Evolutionary conservation across 106 monocot genomes (phyloP), one percentile per base, ranked within the genome.

Genomic region (Alisma plantagoaquatica): DNA sequence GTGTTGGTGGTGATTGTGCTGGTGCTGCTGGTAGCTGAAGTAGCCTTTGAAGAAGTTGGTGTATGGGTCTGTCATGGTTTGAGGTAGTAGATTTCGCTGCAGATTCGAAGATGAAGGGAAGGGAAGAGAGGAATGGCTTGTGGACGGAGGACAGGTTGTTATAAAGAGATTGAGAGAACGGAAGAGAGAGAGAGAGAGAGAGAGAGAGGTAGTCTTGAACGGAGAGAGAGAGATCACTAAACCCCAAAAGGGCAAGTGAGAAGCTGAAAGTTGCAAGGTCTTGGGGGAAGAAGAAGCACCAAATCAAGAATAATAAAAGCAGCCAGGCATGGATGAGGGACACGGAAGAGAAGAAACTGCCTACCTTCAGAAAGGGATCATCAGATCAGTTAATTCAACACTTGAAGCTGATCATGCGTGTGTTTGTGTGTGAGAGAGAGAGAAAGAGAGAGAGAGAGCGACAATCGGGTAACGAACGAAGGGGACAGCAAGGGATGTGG

Each of bases 61-160:
- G 83, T 77, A 74, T 32, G 83, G 83, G 63, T 89, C 73, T 70
- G 61, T 67, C 88, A 89, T 90, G 32, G 38, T 11, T 35, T 3
- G 17, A 24, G 56, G 23, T 16, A 10, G 22, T n/a, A n/a, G n/a
- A n/a, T 22, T 2, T 18, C 22, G 1, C 3, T 48, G 20, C 24
- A 18, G 20, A 9, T 22, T 18, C 20, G 48, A 23, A 48, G 55
- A 55, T 24, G 56, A 23, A 1, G 31, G 38, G 16, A 11, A 19
- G 38, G 56, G 41, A 41, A 23, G 24, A 56, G 54, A 33, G 22
- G 29, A n/a, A n/a, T n/a, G n/a, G n/a, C n/a, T n/a, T n/a, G n/a
- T n/a, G n/a, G n/a, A n/a, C n/a, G n/a, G n/a, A n/a, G n/a, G n/a
- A n/a, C n/a, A n/a, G n/a, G n/a, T n/a, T n/a, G n/a, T n/a, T n/a